Evolutionary conservation across 2,329 filamentous ascomycete genomes (phyloP).

Genomic region (Sporothrix inflata): DNA sequence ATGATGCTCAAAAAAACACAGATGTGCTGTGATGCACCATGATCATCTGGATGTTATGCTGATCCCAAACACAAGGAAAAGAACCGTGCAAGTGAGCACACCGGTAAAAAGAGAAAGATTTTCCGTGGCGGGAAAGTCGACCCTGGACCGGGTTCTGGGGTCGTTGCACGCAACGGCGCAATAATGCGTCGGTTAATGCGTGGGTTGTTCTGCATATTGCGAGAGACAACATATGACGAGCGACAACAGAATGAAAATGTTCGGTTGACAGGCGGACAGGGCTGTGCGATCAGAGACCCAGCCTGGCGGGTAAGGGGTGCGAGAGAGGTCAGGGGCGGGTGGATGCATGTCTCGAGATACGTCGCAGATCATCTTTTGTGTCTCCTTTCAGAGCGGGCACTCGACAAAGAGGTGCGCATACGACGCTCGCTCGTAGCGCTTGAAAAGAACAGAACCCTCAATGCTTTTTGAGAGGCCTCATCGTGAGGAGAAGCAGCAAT

Average conservation of each 20-base stretch:
- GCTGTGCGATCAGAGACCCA: not conserved
- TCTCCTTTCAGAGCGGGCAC: slow-evolving; percentile 14
- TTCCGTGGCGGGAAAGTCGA: not conserved
- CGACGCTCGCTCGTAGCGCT: not conserved
- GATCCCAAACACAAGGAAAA: slow-evolving; percentile 17
- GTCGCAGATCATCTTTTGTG: slow-evolving; percentile 27
- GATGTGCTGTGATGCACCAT: not conserved
- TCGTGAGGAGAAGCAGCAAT: not conserved
- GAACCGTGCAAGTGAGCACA: not conserved
- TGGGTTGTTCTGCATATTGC: not conserved
- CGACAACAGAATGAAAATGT: not conserved
- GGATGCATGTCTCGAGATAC: slow-evolving; percentile 30
- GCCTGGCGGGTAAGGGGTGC: slow-evolving; percentile 1
- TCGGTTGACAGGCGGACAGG: slow-evolving; percentile 8
- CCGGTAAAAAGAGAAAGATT: not conserved
- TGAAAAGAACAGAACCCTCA: not conserved
- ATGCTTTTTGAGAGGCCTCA: not conserved
- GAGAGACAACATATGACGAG: no score
- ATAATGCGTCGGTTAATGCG: not conserved
- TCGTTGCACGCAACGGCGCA: not conserved
- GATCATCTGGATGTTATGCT: slow-evolving; percentile 17
- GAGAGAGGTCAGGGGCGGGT: slow-evolving; percentile 1
- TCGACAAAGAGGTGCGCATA: not conserved
- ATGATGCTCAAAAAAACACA: not conserved
- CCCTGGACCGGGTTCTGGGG: slow-evolving; percentile 15